These are phyloP conservation scores for Stramenopiles sp. DNA, from an alignment of 352 stramenopile species.

Conservation along the genomic window DNA sequence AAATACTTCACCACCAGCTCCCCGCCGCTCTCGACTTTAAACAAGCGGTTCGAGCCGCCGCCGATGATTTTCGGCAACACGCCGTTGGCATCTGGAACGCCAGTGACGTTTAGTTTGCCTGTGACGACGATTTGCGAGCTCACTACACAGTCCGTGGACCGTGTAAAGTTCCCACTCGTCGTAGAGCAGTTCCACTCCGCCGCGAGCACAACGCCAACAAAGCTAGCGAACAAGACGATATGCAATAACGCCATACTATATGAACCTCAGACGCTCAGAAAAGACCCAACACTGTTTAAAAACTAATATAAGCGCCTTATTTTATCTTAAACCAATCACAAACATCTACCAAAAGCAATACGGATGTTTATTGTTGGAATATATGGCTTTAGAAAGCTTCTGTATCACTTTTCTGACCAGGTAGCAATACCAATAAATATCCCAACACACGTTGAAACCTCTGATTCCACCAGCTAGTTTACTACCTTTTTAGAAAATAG, in stretches of 20 bases:
- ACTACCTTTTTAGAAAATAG: conserved; percentile 14
- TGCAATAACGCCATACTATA: background rate
- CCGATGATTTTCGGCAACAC: background rate
- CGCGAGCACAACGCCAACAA: background rate
- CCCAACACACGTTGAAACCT: conserved; percentile 12
- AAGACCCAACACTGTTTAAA: background rate
- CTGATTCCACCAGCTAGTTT: conserved; percentile 8
- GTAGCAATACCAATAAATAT: background rate
- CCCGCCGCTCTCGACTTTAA: conserved; percentile 9
- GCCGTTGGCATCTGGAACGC: background rate
- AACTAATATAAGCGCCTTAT: conserved; percentile 4
- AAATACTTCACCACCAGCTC: conserved; percentile 8
- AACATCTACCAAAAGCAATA: background rate
- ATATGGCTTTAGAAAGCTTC: background rate
- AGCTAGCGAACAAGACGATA: background rate
- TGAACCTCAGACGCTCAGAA: background rate
- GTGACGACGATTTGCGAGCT: background rate
- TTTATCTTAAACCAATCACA: conserved; percentile 9
- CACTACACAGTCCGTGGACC: background rate
- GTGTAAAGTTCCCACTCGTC: conserved; percentile 5
- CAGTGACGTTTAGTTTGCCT: background rate
- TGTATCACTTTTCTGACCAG: conserved; percentile 8
- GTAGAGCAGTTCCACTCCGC: conserved; percentile 2
- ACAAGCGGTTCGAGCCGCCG: background rate
- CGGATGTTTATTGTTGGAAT: background rate